phyloP scores from a whole-genome alignment of 192 early-diverging fungal genomes.

The Coemansia sp. region DNA sequence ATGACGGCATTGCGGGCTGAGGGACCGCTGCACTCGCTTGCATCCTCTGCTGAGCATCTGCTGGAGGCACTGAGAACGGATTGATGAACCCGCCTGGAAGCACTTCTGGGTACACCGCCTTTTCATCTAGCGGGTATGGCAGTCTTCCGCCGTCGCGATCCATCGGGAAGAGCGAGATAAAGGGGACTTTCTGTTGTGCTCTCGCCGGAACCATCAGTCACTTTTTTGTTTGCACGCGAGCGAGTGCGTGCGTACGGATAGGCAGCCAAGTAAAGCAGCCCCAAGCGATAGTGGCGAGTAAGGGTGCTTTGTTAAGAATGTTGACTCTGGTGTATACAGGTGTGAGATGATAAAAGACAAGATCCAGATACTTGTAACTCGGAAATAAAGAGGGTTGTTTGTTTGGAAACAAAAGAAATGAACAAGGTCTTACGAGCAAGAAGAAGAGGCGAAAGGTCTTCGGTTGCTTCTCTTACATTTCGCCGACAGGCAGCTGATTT shows the following conservation, averaged over 20 bases:
- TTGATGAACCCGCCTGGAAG: constrained; percentile 7
- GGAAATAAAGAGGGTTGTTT: constrained; percentile 1
- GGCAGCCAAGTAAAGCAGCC: background rate
- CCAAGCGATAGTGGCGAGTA: background rate
- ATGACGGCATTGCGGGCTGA: constrained; percentile 9
- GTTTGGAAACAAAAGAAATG: constrained; percentile 10
- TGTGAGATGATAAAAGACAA: background rate
- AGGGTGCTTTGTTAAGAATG: background rate
- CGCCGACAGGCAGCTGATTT: constrained; percentile 3
- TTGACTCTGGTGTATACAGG: background rate
- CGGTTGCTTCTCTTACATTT: background rate
- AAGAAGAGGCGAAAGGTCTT: background rate
- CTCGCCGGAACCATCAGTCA: background rate
- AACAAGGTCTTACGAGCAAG: background rate
- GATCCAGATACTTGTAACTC: background rate
- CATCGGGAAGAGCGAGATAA: constrained; percentile 13
- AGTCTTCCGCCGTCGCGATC: constrained; percentile 6
- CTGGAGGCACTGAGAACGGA: constrained; percentile 1
- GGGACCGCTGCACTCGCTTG: background rate
- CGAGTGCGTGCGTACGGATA: background rate
- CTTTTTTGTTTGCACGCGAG: background rate
- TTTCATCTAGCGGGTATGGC: background rate
- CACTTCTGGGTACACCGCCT: background rate
- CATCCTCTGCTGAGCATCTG: background rate
- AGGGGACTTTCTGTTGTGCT: constrained; percentile 1